Percentiles rank a stretch among this genome's conserved stretches.
phyloP scores from a whole-genome alignment of 345 rosid genomes.

The Corchorus olitorius region DNA sequence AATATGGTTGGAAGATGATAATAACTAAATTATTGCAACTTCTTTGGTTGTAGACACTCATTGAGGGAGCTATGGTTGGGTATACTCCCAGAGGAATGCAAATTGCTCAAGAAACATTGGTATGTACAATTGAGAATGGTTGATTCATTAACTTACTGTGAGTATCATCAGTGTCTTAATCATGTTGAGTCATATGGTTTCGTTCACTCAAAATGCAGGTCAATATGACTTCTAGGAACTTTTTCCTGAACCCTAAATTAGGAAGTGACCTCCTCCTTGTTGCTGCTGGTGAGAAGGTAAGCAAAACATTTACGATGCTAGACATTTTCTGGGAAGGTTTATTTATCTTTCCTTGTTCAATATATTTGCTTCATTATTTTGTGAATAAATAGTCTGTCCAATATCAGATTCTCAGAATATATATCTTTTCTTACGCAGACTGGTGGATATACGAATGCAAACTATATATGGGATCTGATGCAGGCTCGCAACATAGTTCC shows the following conservation, averaged over 20 bases:
- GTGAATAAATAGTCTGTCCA: background rate
- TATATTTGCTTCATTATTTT: background rate
- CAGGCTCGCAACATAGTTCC: constrained; percentile 58
- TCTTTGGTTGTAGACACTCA: constrained; percentile 57
- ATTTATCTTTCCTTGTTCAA: background rate
- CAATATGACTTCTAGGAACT: constrained; percentile 56
- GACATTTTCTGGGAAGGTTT: background rate
- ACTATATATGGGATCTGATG: constrained; percentile 91
- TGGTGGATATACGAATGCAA: constrained; percentile 87
- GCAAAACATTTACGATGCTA: constrained; percentile 2
- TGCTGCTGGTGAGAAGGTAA: constrained; percentile 93
- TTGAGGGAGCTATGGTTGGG: constrained; percentile 89
- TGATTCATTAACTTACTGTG: background rate
- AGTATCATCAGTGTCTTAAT: background rate
- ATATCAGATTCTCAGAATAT: background rate
- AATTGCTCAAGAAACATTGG: constrained; percentile 84
- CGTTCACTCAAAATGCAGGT: constrained; percentile 43
- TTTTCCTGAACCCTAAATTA: constrained; percentile 52
- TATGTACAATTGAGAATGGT: constrained; percentile 27
- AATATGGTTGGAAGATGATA: background rate
- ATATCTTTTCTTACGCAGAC: constrained; percentile 42
- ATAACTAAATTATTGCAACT: constrained; percentile 12
- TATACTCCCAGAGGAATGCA: constrained; percentile 87
- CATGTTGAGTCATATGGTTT: constrained; percentile 16
- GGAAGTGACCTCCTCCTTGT: constrained; percentile 78